Evolutionary conservation across 495 filamentous ascomycete genomes (phyloP), one percentile per base, ranked within the genome.

Genomic region (Aspergillus nidulans): DNA sequence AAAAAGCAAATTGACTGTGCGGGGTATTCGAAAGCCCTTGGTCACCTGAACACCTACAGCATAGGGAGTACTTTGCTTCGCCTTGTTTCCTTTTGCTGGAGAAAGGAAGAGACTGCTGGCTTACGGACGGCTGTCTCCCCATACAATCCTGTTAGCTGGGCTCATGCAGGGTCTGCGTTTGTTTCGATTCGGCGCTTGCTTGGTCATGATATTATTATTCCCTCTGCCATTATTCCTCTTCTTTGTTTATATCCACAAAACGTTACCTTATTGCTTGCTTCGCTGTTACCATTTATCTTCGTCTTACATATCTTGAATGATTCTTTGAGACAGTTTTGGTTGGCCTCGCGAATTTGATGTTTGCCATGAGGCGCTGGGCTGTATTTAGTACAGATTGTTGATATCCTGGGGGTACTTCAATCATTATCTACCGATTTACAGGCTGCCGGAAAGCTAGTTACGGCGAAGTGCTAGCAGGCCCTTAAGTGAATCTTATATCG

Each of bases 161-260:
- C 38, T 52, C 41, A 30, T 23, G 20, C 50, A 44, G 34, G n/a
- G 41, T 44, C 56, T 44, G 23, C 16, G 23, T 21, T 34, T 47
- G 46, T 45, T 25, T 49, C 16, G 19, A 48, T 28, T n/a, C 41
- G 38, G 23, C 52, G 24, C 32, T 44, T 15, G 32, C 54, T 50
- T 56, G 3, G 28, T 49, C n/a, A 39, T 55, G 32, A 41, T 56
- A 19, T 53, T 7, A 38, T 53, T 44, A 16, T 57, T 34, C 30
- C 47, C 21, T 61, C 39, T 49, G 6, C 1, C 39, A 18, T 19
- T 56, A 34, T 50, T 57, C 53, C 23, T n/a, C 49, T 52, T 57
- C 46, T 57, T 23, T 58, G 59, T 62, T 32, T n/a, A 58, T 61
- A 61, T 61, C 41, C 20, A 39, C 34, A 49, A 26, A 34, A 53